Base-by-base conservation (phyloP, 148 eudicot species). In the Simmondsia chinensis region DNA sequence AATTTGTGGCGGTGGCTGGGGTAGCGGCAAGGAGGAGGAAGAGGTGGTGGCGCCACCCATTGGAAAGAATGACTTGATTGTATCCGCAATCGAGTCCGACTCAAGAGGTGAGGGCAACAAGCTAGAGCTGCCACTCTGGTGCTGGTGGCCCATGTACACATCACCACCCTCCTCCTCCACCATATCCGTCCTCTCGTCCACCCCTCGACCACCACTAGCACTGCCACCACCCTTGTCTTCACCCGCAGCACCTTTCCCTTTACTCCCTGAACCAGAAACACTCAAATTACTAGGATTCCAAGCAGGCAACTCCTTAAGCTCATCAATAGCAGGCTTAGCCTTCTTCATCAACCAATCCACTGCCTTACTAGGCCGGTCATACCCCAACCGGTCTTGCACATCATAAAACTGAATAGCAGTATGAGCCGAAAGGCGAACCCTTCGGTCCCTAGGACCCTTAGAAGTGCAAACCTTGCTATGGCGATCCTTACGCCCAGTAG, bases 31-130 rank as follows among this genome's bases (percentile, higher is more conserved):
- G 4, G 80, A 51, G 9, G 79, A 50, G 17, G 52, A 65, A 4
- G 63, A 19, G 17, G 20, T 28, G 1, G 50, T 19, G 10, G 39
- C n/a, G n/a, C 62, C 72, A 23, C 86, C 79, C 75, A 71, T 64
- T 0, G 97, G 97, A 42, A 89, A 82, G 36, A 80, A 86, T 1
- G 91, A 81, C 74, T 86, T 86, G 24, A 81, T 80, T 8, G 84
- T 78, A 49, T 82, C 94, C 24, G 93, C 80, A 52, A 87, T 87
- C 0, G 78, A 39, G 38, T 87, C 94, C 8, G 96, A 74, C 33
- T 77, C 83, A 66, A 89, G 31, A 0, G 94, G 73, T 20, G 79
- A 80, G 20, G 91, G 94, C 63, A 89, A 44, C 52, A 84, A 57
- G 36, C 72, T 67, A 9, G 61, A 39, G 12, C 41, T 50, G 15